These are phyloP conservation scores for Macrophomina pseudophaseolina DNA, from an alignment of 2,329 filamentous ascomycete species.

Conservation along the genomic window DNA sequence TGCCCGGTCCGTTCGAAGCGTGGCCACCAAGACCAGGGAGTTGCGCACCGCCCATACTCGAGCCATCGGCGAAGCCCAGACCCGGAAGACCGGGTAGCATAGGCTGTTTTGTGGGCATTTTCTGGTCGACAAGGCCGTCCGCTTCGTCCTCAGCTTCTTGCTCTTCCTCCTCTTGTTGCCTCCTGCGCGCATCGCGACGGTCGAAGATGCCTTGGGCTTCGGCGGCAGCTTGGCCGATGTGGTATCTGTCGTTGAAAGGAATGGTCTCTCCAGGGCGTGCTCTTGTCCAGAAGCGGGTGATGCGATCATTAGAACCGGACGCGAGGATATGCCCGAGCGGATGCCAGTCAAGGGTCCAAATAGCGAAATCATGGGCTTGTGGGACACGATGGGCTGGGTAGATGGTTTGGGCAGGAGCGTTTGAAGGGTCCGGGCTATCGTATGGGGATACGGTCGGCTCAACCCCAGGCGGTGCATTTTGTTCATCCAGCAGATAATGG, in stretches of 20 bases:
- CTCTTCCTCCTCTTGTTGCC: constrained; percentile 90
- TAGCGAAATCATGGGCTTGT: constrained; percentile 90
- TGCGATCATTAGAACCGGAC: constrained; percentile 93
- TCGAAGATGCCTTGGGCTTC: constrained; percentile 96
- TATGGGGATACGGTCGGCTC: constrained; percentile 78
- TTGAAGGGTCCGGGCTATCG: constrained; percentile 78
- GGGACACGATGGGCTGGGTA: constrained; percentile 86
- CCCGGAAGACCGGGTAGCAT: constrained; percentile 65
- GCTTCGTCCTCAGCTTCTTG: constrained; percentile 92
- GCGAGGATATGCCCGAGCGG: constrained; percentile 93
- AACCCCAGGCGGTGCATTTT: constrained; percentile 79
- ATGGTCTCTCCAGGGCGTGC: constrained; percentile 85
- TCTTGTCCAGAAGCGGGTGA: constrained; percentile 96
- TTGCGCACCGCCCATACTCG: constrained; percentile 48
- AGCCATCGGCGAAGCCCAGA: constrained; percentile 46
- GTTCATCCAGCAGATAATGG: constrained; percentile 95
- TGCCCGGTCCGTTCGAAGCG: constrained; percentile 32
- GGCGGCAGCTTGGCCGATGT: constrained; percentile 91
- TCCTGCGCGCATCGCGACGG: constrained; percentile 74
- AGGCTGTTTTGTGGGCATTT: constrained; percentile 69
- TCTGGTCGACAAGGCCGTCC: constrained; percentile 90
- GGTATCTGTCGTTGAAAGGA: constrained; percentile 87
- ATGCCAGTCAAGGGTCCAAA: constrained; percentile 99
- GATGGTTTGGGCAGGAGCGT: constrained; percentile 85
- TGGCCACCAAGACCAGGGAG: constrained; percentile 56